Evolutionary conservation across 192 early-diverging fungal genomes (phyloP).

Genomic region (Allomyces macrogynus): DNA sequence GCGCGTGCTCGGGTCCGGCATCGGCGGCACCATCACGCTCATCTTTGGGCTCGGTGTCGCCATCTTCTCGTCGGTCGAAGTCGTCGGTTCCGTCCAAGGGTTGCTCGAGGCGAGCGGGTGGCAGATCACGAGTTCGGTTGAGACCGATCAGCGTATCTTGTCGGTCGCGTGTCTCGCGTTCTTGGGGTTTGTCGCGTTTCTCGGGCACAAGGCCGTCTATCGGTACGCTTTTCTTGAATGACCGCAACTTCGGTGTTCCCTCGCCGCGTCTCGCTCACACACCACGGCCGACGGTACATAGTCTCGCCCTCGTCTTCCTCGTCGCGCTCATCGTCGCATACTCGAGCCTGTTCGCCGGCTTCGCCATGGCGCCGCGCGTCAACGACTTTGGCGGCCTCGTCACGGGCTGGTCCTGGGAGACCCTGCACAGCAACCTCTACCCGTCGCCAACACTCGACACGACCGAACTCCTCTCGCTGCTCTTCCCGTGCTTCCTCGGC

Average conservation of each 20-base stretch:
- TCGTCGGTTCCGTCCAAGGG: neutral
- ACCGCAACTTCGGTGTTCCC: no score
- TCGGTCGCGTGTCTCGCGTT: neutral
- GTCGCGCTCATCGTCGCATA: neutral
- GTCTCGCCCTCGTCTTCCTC: neutral
- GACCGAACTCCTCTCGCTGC: neutral
- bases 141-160: neutral
- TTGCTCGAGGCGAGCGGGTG: neutral
- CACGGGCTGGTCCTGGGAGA: no score
- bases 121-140: no score
- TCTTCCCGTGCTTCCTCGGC: conserved; percentile 4
- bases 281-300: neutral
- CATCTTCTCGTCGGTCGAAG: conserved; percentile 2
- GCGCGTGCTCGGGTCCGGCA: conserved; percentile 1
- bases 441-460: no score
- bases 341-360: neutral
- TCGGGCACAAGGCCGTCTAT: neutral
- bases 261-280: no score
- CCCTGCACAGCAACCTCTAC: no score
- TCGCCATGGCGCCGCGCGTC: neutral
- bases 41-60: conserved; percentile 2
- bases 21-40: conserved; percentile 3
- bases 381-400: no score
- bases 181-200: neutral
- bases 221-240: neutral